Evolutionary conservation across 805 yeast species (phyloP), one percentile per base, ranked within the genome.

Genomic region (Priceomyces castillae): DNA sequence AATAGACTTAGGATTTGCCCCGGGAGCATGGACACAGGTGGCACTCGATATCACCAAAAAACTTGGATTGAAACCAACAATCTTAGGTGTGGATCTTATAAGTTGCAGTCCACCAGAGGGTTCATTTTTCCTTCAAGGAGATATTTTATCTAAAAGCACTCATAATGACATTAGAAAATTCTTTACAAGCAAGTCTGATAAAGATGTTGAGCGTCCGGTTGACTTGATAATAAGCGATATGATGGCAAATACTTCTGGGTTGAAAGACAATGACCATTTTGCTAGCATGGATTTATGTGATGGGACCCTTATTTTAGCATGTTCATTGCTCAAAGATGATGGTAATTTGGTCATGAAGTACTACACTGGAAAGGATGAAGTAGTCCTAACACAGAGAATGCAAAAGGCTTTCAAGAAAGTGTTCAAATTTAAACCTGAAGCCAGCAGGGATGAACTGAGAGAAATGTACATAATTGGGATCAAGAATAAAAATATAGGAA

Each of bases 11-110:
- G 96, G 97, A 0, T 90, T 81, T 61, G 95, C 96, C 0, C 97
- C 97, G 0, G 97, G 97, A 0, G 90, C 96, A 2, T 89, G 97
- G 97, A 79, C 92, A 7, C 96, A 89, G 58, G 90, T 88, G 1
- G 90, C 92, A 0, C 65, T 76, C 7, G 78, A 77, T 41, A 61
- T 76, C 43, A 41, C 51, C 34, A 40, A 37, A 2, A 35, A 73
- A 81, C 1, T 56, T 61, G 15, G 73, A 9, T 30, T 38, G 1
- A 57, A 65, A 1, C 84, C 89, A 0, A 67, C 73, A 16, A 79
- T 89, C 3, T 58, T 89, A 10, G 97, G 97, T 4, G 86, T 90
- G 9, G 97, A 71, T 42, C 54, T 71, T 18, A 58, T 69, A 2
- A 47, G 51, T 17, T 64, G 69, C 35, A 51, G 54, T 14, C 71